A percentile compares a stretch with the other conserved stretches of the same genome.
These are phyloP conservation scores for Alternaria alternata DNA, from an alignment of 2,329 filamentous ascomycete species.

Conservation along the genomic window DNA sequence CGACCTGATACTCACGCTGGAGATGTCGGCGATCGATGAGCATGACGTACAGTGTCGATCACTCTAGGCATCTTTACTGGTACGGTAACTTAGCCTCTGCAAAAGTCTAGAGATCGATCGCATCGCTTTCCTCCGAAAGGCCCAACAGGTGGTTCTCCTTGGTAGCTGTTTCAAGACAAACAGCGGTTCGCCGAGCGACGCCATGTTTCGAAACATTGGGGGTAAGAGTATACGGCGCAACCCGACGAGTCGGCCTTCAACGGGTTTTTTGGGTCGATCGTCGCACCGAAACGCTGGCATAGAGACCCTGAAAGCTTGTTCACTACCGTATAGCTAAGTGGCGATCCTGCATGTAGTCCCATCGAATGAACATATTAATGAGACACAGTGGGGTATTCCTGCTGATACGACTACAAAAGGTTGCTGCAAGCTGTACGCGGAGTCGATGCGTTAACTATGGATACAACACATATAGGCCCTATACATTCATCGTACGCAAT, in stretches of 20 bases:
- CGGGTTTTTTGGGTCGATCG: neutral
- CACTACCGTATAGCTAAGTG: neutral
- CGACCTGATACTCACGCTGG: neutral
- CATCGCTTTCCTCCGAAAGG: neutral
- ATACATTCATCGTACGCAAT: slow-evolving; percentile 4
- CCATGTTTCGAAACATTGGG: slow-evolving; percentile 14
- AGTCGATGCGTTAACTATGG: neutral
- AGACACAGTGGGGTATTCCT: neutral
- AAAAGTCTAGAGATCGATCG: neutral
- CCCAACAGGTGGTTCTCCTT: neutral
- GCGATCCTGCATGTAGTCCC: neutral
- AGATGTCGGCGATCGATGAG: neutral
- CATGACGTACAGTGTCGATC: slow-evolving; percentile 2
- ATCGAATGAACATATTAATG: neutral
- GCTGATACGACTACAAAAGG: neutral
- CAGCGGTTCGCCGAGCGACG: neutral
- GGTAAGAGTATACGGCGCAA: neutral
- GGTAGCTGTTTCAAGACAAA: neutral
- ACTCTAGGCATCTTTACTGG: neutral
- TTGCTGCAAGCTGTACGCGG: neutral
- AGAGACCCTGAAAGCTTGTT: slow-evolving; percentile 2
- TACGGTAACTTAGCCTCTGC: slow-evolving; percentile 2
- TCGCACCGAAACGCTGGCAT: neutral
- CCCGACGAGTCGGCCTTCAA: neutral
- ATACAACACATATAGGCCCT: neutral